Evolutionary conservation across 306 rosid species (phyloP).

Genomic region (Cicer cuneatum): DNA sequence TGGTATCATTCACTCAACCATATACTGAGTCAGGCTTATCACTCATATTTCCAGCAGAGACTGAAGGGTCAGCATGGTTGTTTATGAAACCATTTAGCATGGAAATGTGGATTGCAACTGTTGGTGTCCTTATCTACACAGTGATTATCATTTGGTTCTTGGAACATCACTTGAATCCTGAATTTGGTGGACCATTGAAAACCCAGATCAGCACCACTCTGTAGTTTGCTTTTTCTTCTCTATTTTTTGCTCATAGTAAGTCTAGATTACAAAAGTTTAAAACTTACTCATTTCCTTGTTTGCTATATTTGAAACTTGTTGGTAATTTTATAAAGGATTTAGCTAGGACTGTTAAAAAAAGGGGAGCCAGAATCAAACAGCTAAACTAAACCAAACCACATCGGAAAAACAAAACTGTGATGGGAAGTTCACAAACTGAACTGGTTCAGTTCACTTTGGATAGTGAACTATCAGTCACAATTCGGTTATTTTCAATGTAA

Average conservation of each 20-base stretch:
- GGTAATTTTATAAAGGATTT: background rate
- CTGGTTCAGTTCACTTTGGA: no score
- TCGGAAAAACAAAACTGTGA: no score
- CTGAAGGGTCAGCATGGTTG: slow-evolving; percentile 53
- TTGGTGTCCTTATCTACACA: slow-evolving; percentile 58
- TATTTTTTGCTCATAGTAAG: slow-evolving; percentile 75
- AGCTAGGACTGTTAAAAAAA: no score
- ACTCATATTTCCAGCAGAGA: slow-evolving; percentile 53
- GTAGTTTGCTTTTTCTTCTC: slow-evolving; percentile 74
- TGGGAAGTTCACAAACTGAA: no score
- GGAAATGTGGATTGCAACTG: slow-evolving; percentile 61
- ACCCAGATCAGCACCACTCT: slow-evolving; percentile 61
- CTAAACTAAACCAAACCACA: no score
- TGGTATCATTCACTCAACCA: slow-evolving; percentile 69
- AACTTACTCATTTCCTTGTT: background rate
- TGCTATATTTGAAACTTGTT: background rate
- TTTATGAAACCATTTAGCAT: slow-evolving; percentile 63
- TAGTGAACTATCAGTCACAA: no score
- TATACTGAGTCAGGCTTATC: slow-evolving; percentile 65
- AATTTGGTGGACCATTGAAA: slow-evolving; percentile 62
- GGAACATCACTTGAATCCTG: slow-evolving; percentile 62
- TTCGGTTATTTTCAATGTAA: no score
- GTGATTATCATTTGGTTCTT: slow-evolving; percentile 62
- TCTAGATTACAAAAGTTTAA: slow-evolving; percentile 2
- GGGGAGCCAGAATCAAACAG: no score